phyloP scores from a whole-genome alignment of 108 stramenopile genomes.

The Pseudonitzschia multiseries region DNA sequence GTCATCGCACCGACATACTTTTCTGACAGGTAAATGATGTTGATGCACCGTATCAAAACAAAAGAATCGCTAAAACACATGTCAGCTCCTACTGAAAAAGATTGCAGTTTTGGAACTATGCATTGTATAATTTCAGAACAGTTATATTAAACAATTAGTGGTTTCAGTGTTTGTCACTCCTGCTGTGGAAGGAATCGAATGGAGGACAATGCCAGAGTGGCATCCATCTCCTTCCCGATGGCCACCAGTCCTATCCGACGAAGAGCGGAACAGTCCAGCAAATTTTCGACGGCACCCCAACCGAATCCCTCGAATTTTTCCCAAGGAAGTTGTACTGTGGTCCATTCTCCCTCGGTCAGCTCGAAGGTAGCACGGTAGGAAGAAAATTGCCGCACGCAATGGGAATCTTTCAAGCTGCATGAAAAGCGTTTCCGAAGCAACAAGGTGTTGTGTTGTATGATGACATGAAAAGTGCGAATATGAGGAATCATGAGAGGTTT shows the following conservation, averaged over 20 bases:
- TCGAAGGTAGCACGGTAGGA: slow-evolving; percentile 60
- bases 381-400: slow-evolving; percentile 52
- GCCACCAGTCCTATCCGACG: slow-evolving; percentile 65
- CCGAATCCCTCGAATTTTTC: slow-evolving; percentile 54
- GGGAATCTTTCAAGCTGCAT: slow-evolving; percentile 53
- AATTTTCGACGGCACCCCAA: slow-evolving; percentile 48
- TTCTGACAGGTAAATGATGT: too few relatives aligned
- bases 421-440: neutral
- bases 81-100: too few relatives aligned
- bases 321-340: slow-evolving; percentile 63
- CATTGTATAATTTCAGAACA: too few relatives aligned
- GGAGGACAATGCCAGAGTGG: slow-evolving; percentile 50
- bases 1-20: too few relatives aligned
- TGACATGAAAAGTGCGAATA: neutral
- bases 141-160: neutral
- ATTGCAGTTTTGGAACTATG: too few relatives aligned
- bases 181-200: slow-evolving; percentile 52
- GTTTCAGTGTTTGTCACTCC: neutral
- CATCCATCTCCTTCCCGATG: slow-evolving; percentile 65
- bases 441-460: slow-evolving; percentile 8
- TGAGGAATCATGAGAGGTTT: neutral
- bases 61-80: too few relatives aligned
- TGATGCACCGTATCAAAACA: too few relatives aligned
- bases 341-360: slow-evolving; percentile 48
- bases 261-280: slow-evolving; percentile 43